These are phyloP conservation scores for Trichophyton equinum DNA, from an alignment of 2,329 filamentous ascomycete genomes.

Conservation along the genomic window DNA sequence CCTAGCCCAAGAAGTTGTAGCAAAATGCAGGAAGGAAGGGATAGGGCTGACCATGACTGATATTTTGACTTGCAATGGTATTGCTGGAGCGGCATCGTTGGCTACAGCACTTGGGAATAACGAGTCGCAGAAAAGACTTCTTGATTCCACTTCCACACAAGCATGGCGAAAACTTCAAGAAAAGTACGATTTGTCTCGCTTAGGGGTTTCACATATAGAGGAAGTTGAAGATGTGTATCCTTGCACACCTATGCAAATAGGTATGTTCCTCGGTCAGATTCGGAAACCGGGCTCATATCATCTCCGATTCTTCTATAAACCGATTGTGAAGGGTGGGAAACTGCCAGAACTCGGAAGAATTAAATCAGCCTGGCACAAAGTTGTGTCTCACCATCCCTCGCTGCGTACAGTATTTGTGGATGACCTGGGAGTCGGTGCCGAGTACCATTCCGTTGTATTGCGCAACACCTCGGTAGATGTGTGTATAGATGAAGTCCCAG, in stretches of 20 bases:
- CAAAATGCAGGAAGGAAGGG: constrained; percentile 12
- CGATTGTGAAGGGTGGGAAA: neutral
- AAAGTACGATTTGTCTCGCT: constrained; percentile 1
- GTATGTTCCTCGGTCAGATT: constrained; percentile 6
- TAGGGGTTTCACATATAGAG: neutral
- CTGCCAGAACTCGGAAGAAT: neutral
- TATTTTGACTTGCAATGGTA: constrained; percentile 18
- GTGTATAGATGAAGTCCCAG: neutral
- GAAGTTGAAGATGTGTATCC: constrained; percentile 8
- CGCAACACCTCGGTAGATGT: neutral
- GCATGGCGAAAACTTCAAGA: neutral
- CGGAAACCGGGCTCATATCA: constrained; percentile 2
- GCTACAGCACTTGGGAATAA: neutral
- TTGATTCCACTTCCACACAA: neutral
- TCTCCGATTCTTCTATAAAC: neutral
- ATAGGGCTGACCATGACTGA: constrained; percentile 18
- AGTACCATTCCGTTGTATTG: neutral
- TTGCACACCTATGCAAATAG: constrained; percentile 7
- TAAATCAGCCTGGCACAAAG: constrained; percentile 1
- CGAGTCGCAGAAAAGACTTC: neutral
- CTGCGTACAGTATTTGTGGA: constrained; percentile 1
- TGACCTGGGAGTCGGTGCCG: neutral
- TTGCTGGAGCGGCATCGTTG: constrained; percentile 3
- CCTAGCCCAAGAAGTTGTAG: constrained; percentile 19
- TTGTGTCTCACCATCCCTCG: neutral